These are phyloP conservation scores for Pontederia paniculata DNA, from an alignment of 176 grass and related monocot genomes.

Conservation along the genomic window DNA sequence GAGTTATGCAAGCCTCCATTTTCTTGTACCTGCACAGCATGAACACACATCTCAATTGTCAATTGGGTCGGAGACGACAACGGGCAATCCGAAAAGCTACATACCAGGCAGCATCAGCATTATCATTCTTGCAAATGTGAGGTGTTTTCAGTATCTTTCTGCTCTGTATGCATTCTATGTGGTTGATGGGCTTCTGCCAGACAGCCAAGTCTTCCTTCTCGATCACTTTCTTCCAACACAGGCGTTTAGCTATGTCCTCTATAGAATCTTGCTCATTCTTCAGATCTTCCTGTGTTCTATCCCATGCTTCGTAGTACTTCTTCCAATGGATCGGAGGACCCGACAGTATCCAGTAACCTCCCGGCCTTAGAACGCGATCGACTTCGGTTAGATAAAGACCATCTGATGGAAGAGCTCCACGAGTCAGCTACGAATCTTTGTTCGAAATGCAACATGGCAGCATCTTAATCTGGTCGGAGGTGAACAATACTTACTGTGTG, in stretches of 20 bases:
- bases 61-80: not conserved
- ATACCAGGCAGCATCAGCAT: slow-evolving; percentile 15
- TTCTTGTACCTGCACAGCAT: slow-evolving; percentile 8
- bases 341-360: slow-evolving; percentile 13
- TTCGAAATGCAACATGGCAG: not conserved
- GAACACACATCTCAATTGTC: too few species aligned
- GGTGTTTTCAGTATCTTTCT: slow-evolving; percentile 8
- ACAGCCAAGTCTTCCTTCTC: slow-evolving; percentile 11
- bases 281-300: slow-evolving; percentile 11
- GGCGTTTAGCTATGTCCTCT: slow-evolving; percentile 10
- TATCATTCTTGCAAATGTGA: slow-evolving; percentile 9
- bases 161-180: slow-evolving; percentile 12
- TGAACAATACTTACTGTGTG: not conserved
- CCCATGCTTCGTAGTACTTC: slow-evolving; percentile 8
- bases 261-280: slow-evolving; percentile 12
- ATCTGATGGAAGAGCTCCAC: not conserved
- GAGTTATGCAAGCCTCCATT: slow-evolving; percentile 8
- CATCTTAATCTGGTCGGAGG: too few species aligned
- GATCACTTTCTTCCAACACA: slow-evolving; percentile 9
- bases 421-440: not conserved
- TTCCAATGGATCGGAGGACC: slow-evolving; percentile 19
- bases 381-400: slow-evolving; percentile 7
- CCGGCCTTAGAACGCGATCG: slow-evolving; percentile 7
- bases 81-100: not conserved
- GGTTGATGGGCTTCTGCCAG: slow-evolving; percentile 21